Evolutionary conservation across 805 yeast species (phyloP).

Genomic region (Isabelozyma pseudorhagii): DNA sequence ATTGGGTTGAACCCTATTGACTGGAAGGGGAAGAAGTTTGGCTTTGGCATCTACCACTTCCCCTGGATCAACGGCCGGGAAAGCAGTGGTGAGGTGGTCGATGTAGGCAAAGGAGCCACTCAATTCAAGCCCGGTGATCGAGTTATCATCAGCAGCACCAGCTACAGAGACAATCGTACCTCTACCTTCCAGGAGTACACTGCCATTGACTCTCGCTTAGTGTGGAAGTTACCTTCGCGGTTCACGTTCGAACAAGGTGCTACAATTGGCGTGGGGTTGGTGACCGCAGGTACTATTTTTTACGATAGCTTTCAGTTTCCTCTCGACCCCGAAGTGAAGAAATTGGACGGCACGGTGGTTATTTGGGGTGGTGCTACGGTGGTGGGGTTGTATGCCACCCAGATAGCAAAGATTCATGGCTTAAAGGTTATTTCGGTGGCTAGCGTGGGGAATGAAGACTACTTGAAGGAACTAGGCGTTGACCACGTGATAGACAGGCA

Average conservation of each 20-base stretch:
- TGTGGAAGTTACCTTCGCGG: constrained; percentile 40
- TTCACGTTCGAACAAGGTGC: constrained; percentile 38
- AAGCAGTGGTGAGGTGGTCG: constrained; percentile 38
- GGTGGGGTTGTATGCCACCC: constrained; percentile 43
- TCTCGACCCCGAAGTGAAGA: not conserved
- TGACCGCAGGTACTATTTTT: constrained; percentile 35
- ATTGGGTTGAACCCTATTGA: constrained; percentile 48
- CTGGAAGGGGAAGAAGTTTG: constrained; percentile 47
- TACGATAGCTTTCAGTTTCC: constrained; percentile 16
- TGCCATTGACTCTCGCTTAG: constrained; percentile 41
- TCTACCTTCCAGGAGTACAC: constrained; percentile 48
- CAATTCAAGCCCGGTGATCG: constrained; percentile 28
- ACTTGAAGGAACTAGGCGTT: constrained; percentile 19
- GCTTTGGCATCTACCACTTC: constrained; percentile 44
- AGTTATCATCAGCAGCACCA: constrained; percentile 45
- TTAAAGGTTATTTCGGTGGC: constrained; percentile 33
- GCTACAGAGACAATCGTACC: constrained; percentile 45
- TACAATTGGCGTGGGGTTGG: constrained; percentile 46
- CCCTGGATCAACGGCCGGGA: constrained; percentile 54
- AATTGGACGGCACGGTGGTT: constrained; percentile 15
- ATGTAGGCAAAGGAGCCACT: constrained; percentile 29
- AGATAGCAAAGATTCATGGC: constrained; percentile 38
- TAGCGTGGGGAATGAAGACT: constrained; percentile 13
- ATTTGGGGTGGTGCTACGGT: constrained; percentile 52
- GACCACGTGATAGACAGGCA: constrained; percentile 36